Evolutionary conservation across 2,329 filamentous ascomycete species (phyloP).

Genomic region (Lachnellula cervina): DNA sequence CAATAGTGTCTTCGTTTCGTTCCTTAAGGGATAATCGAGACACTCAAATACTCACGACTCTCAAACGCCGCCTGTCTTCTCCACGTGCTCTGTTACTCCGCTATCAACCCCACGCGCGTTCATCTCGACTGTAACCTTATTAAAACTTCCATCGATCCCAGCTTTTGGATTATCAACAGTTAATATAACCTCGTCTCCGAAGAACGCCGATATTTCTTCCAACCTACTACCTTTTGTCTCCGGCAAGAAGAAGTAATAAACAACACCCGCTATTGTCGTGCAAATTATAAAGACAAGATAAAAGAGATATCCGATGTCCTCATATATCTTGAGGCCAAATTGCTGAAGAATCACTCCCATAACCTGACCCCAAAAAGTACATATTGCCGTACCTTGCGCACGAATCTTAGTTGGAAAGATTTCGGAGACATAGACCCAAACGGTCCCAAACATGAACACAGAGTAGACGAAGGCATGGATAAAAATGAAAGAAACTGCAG

Average conservation of each 20-base stretch:
- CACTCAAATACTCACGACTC: no score
- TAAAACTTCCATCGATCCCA: no score
- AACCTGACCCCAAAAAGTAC: conserved; percentile 6
- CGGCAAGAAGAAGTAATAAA: conserved; percentile 34
- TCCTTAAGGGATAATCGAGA: no score
- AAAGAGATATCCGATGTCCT: not conserved
- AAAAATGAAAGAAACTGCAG: conserved; percentile 12
- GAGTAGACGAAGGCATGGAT: conserved; percentile 11
- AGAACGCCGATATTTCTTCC: conserved; percentile 40
- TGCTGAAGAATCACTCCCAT: conserved; percentile 2
- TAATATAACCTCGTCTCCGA: conserved; percentile 16
- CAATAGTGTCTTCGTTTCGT: no score
- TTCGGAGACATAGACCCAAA: conserved; percentile 8
- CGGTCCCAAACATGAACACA: conserved; percentile 7
- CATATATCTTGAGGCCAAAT: not conserved
- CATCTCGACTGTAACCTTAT: no score
- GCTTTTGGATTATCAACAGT: no score
- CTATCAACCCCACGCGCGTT: no score
- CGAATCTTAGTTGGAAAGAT: conserved; percentile 15
- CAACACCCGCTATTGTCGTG: conserved; percentile 2
- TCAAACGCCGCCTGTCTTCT: no score
- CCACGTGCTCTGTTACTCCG: no score
- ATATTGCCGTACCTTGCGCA: conserved; percentile 6
- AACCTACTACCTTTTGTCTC: conserved; percentile 42
- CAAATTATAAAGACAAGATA: conserved; percentile 10